Percentiles rank a stretch among this genome's conserved stretches.
Conservation (phyloP, 371 early-diverging fungal species). For the Encephalitozoon romaleae region DNA sequence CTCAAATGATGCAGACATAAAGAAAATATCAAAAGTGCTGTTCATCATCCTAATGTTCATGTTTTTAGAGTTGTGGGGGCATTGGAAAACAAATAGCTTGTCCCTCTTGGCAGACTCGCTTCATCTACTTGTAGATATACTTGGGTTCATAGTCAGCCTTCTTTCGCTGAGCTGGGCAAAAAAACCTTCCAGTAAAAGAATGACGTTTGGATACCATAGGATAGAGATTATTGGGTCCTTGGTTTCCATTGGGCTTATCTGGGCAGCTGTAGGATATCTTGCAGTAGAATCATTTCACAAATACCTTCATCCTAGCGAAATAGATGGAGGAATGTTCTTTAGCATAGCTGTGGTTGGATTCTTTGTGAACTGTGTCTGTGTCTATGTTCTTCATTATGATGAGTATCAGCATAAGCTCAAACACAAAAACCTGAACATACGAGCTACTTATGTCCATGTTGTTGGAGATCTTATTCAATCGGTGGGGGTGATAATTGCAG, state of each 20-base stretch:
- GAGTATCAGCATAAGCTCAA: constrained; percentile 29
- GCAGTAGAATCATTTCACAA: constrained; percentile 69
- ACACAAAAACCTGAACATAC: constrained; percentile 65
- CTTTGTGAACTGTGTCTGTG: constrained; percentile 65
- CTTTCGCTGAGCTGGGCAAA: constrained; percentile 44
- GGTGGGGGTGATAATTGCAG: constrained; percentile 74
- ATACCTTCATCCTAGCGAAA: constrained; percentile 65
- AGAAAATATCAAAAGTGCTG: constrained; percentile 36
- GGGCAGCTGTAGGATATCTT: constrained; percentile 68
- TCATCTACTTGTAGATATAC: constrained; percentile 52
- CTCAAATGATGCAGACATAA: constrained; percentile 44
- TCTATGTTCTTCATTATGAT: constrained; percentile 34
- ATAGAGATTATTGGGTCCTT: constrained; percentile 74
- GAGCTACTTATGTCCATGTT: constrained; percentile 77
- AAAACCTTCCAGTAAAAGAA: constrained; percentile 16
- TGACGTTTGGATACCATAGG: constrained; percentile 71
- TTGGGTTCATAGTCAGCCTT: constrained; percentile 53
- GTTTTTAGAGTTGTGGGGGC: constrained; percentile 55
- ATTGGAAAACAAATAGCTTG: constrained; percentile 47
- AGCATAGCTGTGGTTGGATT: constrained; percentile 72
- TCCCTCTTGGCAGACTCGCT: constrained; percentile 52
- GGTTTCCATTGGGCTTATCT: constrained; percentile 69
- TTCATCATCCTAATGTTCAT: constrained; percentile 48
- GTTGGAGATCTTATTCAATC: constrained; percentile 73
- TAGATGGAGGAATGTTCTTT: constrained; percentile 69